Evolutionary conservation across 257 asterid genomes (phyloP).

Genomic region (Forsythia suspensa): DNA sequence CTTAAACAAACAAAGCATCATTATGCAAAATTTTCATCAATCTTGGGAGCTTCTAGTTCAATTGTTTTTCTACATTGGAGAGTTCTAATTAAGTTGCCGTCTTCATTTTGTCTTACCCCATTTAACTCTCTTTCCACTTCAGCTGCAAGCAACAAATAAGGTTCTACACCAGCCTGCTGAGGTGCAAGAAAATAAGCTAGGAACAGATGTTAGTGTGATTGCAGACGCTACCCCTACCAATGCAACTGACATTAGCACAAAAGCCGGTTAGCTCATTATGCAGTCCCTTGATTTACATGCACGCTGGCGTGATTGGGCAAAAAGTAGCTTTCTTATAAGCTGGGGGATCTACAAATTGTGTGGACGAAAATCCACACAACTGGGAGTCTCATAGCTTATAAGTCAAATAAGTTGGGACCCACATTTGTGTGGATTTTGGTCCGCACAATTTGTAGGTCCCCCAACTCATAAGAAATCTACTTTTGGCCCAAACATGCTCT

Average conservation of each 20-base stretch:
- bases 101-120: slow-evolving; percentile 4
- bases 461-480: too few relatives aligned
- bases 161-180: slow-evolving; percentile 30
- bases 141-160: slow-evolving; percentile 45
- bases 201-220: slow-evolving; percentile 24
- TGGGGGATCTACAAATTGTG: too few relatives aligned
- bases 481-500: background rate
- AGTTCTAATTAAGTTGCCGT: background rate
- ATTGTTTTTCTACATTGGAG: background rate
- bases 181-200: slow-evolving; percentile 34
- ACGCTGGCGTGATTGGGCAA: background rate
- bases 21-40: background rate
- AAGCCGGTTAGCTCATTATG: slow-evolving; percentile 33
- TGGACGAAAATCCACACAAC: too few relatives aligned
- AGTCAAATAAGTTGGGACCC: too few relatives aligned
- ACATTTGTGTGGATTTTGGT: too few relatives aligned
- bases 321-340: too few relatives aligned
- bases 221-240: slow-evolving; percentile 27
- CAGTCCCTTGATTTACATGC: background rate
- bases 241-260: slow-evolving; percentile 39
- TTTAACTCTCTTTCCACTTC: slow-evolving; percentile 22
- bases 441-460: too few relatives aligned
- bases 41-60: background rate
- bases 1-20: background rate
- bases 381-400: too few relatives aligned